Base-by-base conservation (phyloP, 352 stramenopile genomes). In the Phytophthora foliorum region DNA sequence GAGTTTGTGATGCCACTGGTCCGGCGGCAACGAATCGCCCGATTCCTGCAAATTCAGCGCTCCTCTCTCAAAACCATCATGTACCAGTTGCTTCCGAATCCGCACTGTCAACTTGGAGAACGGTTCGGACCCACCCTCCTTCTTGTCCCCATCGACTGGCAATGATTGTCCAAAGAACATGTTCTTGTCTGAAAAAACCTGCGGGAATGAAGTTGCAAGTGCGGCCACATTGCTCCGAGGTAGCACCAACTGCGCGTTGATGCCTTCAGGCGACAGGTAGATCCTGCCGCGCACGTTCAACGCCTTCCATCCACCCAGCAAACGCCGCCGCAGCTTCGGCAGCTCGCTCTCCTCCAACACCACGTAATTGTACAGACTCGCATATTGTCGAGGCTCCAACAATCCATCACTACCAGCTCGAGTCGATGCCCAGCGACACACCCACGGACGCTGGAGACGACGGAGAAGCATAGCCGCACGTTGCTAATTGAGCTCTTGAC, bases 201-300 rank as follows among this genome's bases (percentile, higher is more conserved):
- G 8, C 4, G 48, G 55, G 24, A 70, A 70, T 14, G 63, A 70
- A 19, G 24, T 3, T 16, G 54, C n/a, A 21, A 70, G 19, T 22
- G 67, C 73, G 8, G 66, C 27, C 16, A 97, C 22, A 24, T 96
- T 83, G 52, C 81, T 88, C 19, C 78, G 84, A n/a, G 94, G 94
- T n/a, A 98, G 69, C 45, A 91, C 86, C 77, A 98, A 95, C 82
- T 98, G 94, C 8, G 93, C 96, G 77, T 98, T 99, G 57, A 98
- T 84, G 8, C 94, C 96, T 80, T 98, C 96, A 4, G 81, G 63
- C 6, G 94, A 94, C 17, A 98, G 89, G 73, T 98, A 98, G 5
- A 98, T 81, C 53, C 89, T 72, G 2, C 84, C 87, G 27, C 72
- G 56, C 25, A 85, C 80, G 19, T 78, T 63, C 36, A 94, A 67